A percentile compares a stretch with the other conserved stretches of the same genome.
Conservation (phyloP, 2,329 filamentous ascomycete species). For the Coleophoma crateriformis region DNA sequence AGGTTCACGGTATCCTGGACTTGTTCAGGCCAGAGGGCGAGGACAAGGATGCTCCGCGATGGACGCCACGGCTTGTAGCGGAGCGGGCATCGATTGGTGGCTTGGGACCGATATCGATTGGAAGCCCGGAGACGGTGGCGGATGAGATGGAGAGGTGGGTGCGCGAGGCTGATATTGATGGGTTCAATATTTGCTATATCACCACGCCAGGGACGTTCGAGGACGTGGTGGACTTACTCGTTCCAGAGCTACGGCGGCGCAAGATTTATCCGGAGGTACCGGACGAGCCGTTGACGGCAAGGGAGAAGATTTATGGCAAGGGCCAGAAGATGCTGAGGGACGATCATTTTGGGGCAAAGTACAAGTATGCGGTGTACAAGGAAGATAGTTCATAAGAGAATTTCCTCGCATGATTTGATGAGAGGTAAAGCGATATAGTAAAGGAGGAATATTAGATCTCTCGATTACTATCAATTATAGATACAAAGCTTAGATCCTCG, state of each 20-base stretch:
- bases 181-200: slow-evolving; percentile 66
- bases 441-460: no score
- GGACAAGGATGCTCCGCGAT: slow-evolving; percentile 54
- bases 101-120: background rate
- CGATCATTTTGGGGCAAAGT: slow-evolving; percentile 51
- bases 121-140: background rate
- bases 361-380: slow-evolving; percentile 44
- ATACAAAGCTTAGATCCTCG: no score
- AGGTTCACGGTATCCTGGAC: slow-evolving; percentile 43
- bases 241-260: slow-evolving; percentile 55
- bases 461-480: no score
- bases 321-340: slow-evolving; percentile 49
- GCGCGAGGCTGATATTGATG: slow-evolving; percentile 64
- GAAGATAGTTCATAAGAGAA: slow-evolving; percentile 33
- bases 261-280: slow-evolving; percentile 37
- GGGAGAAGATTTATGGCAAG: slow-evolving; percentile 56
- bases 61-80: slow-evolving; percentile 56
- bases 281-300: slow-evolving; percentile 37
- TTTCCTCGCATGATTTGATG: no score
- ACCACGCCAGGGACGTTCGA: slow-evolving; percentile 60
- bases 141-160: slow-evolving; percentile 63
- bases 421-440: no score
- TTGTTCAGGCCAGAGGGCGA: slow-evolving; percentile 14
- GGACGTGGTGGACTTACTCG: slow-evolving; percentile 56
- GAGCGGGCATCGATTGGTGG: background rate